These are phyloP conservation scores for Lanmaoa pseudosensibilis DNA, from an alignment of 768 basidiomycete genomes.

Conservation along the genomic window DNA sequence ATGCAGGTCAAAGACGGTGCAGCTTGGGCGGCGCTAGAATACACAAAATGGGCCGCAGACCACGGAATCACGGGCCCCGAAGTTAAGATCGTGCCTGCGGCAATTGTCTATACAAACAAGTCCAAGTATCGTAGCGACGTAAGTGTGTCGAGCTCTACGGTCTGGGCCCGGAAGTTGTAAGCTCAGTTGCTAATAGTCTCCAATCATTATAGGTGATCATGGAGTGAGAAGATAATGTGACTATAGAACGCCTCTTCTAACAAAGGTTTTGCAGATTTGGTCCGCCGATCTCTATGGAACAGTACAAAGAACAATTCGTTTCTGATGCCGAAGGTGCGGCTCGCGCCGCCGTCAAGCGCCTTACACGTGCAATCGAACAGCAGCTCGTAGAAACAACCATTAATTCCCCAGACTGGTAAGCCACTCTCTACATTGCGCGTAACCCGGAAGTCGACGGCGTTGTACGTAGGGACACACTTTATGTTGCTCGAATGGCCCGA, in stretches of 20 bases:
- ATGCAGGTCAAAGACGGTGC: constrained; percentile 94
- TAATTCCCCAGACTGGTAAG: constrained; percentile 93
- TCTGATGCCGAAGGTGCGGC: constrained; percentile 64
- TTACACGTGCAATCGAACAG: constrained; percentile 73
- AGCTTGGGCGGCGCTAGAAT: constrained; percentile 94
- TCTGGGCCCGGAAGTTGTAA: neutral
- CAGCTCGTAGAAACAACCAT: constrained; percentile 76
- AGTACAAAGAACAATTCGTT: constrained; percentile 76
- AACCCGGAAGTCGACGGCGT: constrained; percentile 20
- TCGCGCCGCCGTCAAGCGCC: constrained; percentile 80
- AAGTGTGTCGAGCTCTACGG: constrained; percentile 39
- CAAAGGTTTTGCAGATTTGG: constrained; percentile 61
- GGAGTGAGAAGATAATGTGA: constrained; percentile 48
- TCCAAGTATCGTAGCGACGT: constrained; percentile 91
- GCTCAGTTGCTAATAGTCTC: constrained; percentile 15
- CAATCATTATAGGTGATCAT: constrained; percentile 57
- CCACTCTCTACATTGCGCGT: constrained; percentile 18
- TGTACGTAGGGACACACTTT: constrained; percentile 77
- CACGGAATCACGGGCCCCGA: constrained; percentile 45
- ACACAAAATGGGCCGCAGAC: constrained; percentile 72
- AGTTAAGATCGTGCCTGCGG: constrained; percentile 73
- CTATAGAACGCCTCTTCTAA: constrained; percentile 12
- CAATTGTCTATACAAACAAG: constrained; percentile 95
- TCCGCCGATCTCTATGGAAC: constrained; percentile 71
- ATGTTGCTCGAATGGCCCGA: constrained; percentile 87